These are phyloP conservation scores for Cytospora leucostoma DNA, from an alignment of 2,329 filamentous ascomycete genomes.

Conservation along the genomic window DNA sequence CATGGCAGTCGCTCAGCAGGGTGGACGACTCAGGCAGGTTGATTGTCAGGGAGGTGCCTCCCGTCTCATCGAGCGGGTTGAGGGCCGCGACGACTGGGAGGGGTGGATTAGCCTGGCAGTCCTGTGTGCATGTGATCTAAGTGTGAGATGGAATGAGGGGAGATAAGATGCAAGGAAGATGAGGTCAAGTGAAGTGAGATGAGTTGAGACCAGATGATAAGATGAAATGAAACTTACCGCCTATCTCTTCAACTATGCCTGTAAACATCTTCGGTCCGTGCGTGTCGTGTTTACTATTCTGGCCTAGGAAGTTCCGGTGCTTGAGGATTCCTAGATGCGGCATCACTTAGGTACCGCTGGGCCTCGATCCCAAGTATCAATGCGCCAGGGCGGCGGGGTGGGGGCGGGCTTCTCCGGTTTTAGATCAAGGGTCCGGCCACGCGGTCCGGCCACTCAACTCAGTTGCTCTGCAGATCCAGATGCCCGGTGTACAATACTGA, in stretches of 20 bases:
- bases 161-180: slow-evolving; percentile 14
- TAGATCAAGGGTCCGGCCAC: neutral
- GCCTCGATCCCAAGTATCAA: neutral
- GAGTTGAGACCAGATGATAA: slow-evolving; percentile 12
- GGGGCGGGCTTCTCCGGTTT: neutral
- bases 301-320: neutral
- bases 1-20: slow-evolving; percentile 80
- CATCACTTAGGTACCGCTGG: neutral
- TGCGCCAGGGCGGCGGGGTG: neutral
- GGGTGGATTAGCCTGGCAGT: slow-evolving; percentile 5
- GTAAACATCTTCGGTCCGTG: slow-evolving; percentile 74
- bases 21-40: slow-evolving; percentile 63
- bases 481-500: neutral
- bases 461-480: neutral
- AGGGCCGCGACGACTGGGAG: slow-evolving; percentile 76
- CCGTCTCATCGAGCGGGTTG: slow-evolving; percentile 76
- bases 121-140: slow-evolving; percentile 25
- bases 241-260: slow-evolving; percentile 88
- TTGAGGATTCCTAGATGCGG: neutral
- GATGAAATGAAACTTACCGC: slow-evolving; percentile 63
- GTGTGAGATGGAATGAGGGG: slow-evolving; percentile 26
- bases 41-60: slow-evolving; percentile 90
- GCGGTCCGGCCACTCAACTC: neutral
- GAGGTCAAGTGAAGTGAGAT: slow-evolving; percentile 9
- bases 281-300: neutral